Conservation (phyloP, 495 filamentous ascomycete genomes). For the Lophiotrema nucula region DNA sequence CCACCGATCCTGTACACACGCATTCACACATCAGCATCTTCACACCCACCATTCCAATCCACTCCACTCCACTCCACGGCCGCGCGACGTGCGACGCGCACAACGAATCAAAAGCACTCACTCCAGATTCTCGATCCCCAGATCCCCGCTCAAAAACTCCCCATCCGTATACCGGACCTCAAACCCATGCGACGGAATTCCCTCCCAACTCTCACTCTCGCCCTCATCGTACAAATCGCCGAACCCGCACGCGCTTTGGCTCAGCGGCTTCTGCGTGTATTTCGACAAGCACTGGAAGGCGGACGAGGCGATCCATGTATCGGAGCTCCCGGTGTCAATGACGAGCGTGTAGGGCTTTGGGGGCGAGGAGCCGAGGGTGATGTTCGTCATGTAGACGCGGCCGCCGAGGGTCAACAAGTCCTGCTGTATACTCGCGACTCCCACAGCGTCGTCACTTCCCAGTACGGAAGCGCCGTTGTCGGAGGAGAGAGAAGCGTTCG, state of each 20-base stretch:
- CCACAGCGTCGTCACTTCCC: too few relatives aligned
- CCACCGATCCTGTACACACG: background rate
- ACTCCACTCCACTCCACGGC: background rate
- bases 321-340: slow-evolving; percentile 63
- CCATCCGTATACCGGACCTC: slow-evolving; percentile 61
- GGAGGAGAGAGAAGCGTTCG: too few relatives aligned
- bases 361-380: slow-evolving; percentile 44
- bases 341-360: slow-evolving; percentile 47
- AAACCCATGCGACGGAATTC: slow-evolving; percentile 52
- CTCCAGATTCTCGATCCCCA: slow-evolving; percentile 56
- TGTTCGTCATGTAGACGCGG: slow-evolving; percentile 34
- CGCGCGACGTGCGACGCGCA: background rate
- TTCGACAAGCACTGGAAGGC: slow-evolving; percentile 50
- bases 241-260: slow-evolving; percentile 48
- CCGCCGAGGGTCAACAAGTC: slow-evolving; percentile 15
- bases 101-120: background rate
- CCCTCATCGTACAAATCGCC: slow-evolving; percentile 46
- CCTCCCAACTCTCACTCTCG: slow-evolving; percentile 40
- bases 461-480: too few relatives aligned
- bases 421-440: slow-evolving; percentile 2
- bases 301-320: slow-evolving; percentile 56
- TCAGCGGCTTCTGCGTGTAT: slow-evolving; percentile 30
- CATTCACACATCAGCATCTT: background rate
- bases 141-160: slow-evolving; percentile 53
- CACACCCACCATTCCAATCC: slow-evolving; percentile 47